Evolutionary conservation across 768 basidiomycete species (phyloP).

Genomic region (Kwoniella mangroviensis): DNA sequence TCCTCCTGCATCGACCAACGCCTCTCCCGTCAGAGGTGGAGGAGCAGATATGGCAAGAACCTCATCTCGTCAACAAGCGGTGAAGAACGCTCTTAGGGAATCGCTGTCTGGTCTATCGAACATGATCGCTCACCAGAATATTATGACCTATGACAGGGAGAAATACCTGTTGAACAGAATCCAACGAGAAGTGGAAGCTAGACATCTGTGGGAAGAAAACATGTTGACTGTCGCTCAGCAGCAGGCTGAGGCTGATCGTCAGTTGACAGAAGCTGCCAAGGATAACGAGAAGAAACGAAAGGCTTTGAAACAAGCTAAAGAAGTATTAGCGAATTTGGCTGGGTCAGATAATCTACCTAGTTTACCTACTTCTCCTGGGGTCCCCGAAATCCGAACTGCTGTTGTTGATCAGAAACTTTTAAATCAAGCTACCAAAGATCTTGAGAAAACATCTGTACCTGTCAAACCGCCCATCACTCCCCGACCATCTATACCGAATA

Average conservation of each 20-base stretch:
- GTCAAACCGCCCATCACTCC: conserved; percentile 1
- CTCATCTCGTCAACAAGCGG: conserved; percentile 61
- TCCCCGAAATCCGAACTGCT: not conserved
- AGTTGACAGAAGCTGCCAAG: conserved; percentile 66
- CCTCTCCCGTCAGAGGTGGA: conserved; percentile 3
- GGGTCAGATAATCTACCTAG: conserved; percentile 47
- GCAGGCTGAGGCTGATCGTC: conserved; percentile 79
- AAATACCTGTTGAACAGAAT: conserved; percentile 66
- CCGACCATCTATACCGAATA: conserved; percentile 41
- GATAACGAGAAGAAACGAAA: conserved; percentile 64
- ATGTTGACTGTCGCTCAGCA: conserved; percentile 81
- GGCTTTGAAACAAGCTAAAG: conserved; percentile 47
- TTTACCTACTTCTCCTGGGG: conserved; percentile 42
- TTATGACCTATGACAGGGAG: conserved; percentile 78
- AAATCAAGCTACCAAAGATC: conserved; percentile 1
- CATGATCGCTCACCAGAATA: conserved; percentile 70
- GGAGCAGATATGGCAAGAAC: conserved; percentile 30
- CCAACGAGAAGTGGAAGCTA: conserved; percentile 67
- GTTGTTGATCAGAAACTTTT: conserved; percentile 13
- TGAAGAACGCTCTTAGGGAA: conserved; percentile 62
- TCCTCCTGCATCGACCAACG: conserved; percentile 14
- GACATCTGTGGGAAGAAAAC: conserved; percentile 88
- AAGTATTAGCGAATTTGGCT: conserved; percentile 60
- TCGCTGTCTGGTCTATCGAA: conserved; percentile 66
- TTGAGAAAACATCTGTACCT: not conserved